Conservation (phyloP, 129 eudicot species). For the Daucus carota region DNA sequence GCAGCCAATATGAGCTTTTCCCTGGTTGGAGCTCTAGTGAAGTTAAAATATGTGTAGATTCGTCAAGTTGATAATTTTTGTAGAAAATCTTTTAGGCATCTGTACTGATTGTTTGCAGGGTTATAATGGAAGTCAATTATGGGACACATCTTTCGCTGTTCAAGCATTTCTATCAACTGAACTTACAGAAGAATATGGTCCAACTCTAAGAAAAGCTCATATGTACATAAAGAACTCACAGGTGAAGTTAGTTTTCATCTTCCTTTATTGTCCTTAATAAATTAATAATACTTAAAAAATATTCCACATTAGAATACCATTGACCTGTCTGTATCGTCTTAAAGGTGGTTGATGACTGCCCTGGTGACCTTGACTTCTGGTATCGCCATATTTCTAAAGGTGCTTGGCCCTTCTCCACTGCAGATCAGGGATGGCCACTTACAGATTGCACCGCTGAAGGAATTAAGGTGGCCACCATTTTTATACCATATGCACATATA, state of each 20-base stretch:
- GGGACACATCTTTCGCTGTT: slow-evolving; percentile 78
- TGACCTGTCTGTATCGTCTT: slow-evolving; percentile 12
- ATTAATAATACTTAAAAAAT: neutral
- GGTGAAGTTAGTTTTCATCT: slow-evolving; percentile 27
- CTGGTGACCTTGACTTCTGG: slow-evolving; percentile 71
- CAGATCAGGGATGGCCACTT: slow-evolving; percentile 98
- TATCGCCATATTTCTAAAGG: slow-evolving; percentile 99
- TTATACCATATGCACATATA: neutral
- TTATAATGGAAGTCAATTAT: slow-evolving; percentile 90
- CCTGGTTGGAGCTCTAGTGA: neutral
- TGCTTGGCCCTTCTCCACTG: slow-evolving; percentile 97
- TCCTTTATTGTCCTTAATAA: neutral
- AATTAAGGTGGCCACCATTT: slow-evolving; percentile 43
- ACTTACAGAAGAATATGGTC: slow-evolving; percentile 65
- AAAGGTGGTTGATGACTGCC: slow-evolving; percentile 77
- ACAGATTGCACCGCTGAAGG: slow-evolving; percentile 98
- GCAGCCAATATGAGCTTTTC: neutral
- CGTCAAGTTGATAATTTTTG: neutral
- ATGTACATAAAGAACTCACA: slow-evolving; percentile 61
- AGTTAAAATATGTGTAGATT: neutral
- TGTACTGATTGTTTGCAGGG: slow-evolving; percentile 44
- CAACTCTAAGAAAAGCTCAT: slow-evolving; percentile 74
- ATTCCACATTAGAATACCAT: slow-evolving; percentile 1
- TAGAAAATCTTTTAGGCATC: neutral
- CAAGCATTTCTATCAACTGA: slow-evolving; percentile 79